Conservation (phyloP, 768 basidiomycete species). For the Lyophyllum decastes region DNA sequence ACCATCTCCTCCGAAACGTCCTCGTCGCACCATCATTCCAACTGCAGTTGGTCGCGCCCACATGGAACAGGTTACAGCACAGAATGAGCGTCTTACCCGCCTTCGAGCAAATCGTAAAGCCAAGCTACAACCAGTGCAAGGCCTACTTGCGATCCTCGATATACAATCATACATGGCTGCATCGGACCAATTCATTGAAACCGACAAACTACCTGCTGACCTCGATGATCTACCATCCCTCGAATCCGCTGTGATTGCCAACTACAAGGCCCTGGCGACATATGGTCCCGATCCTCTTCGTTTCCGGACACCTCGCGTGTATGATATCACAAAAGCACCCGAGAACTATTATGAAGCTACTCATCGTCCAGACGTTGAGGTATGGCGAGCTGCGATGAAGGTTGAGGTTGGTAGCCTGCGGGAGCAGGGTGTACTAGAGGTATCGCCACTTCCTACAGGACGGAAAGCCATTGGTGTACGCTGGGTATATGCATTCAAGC, state of each 20-base stretch:
- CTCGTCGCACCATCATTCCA: background rate
- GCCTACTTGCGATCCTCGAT: background rate
- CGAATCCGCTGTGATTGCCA: background rate
- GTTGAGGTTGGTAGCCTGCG: conserved; percentile 21
- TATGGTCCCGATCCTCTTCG: background rate
- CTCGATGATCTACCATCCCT: background rate
- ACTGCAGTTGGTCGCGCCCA: background rate
- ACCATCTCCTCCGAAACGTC: background rate
- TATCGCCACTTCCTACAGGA: conserved; percentile 23
- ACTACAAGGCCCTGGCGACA: background rate
- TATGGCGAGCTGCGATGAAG: conserved; percentile 25
- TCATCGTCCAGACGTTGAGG: conserved; percentile 12
- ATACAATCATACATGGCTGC: background rate
- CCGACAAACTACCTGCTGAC: no score
- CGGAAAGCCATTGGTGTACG: conserved; percentile 27
- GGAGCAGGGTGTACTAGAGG: conserved; percentile 28
- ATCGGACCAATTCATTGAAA: background rate
- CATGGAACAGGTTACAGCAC: background rate
- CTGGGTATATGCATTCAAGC: conserved; percentile 38
- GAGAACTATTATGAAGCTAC: conserved; percentile 18
- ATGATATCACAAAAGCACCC: conserved; percentile 15
- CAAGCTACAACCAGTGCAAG: conserved; percentile 1
- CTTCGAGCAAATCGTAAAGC: background rate
- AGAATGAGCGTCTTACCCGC: background rate
- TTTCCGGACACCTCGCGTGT: background rate